Conservation (phyloP, 768 basidiomycete genomes). For the Lanmaoa rubissima region DNA sequence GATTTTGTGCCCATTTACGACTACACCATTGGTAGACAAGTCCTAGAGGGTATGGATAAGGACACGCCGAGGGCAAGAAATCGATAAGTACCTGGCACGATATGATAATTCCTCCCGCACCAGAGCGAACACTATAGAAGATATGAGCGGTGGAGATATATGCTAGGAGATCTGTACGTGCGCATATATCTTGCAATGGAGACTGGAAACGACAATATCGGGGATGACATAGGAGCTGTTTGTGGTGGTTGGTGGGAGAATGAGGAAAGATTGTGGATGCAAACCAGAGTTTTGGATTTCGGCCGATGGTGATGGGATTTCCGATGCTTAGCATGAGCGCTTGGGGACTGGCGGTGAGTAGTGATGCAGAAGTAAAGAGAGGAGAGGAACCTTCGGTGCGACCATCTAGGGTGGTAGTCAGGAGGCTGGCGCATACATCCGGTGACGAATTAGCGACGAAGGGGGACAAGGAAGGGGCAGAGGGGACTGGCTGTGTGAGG, state of each 20-base stretch:
- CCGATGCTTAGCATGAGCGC: conserved; percentile 60
- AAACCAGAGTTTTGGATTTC: conserved; percentile 69
- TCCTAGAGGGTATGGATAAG: conserved; percentile 46
- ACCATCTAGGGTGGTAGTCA: conserved; percentile 57
- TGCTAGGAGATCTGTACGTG: conserved; percentile 31
- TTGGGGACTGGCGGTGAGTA: conserved; percentile 26
- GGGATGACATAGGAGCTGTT: conserved; percentile 58
- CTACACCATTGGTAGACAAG: conserved; percentile 71
- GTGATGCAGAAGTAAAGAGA: neutral
- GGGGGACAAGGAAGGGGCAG: conserved; percentile 20
- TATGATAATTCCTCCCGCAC: conserved; percentile 68
- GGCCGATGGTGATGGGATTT: conserved; percentile 66
- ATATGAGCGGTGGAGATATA: neutral
- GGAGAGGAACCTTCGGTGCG: conserved; percentile 56
- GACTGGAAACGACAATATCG: conserved; percentile 60
- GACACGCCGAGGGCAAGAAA: neutral
- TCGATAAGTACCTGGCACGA: conserved; percentile 63
- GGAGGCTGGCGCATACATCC: conserved; percentile 70
- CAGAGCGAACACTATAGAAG: conserved; percentile 57
- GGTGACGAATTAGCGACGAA: conserved; percentile 7
- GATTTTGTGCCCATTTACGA: conserved; percentile 68
- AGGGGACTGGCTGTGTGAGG: conserved; percentile 32
- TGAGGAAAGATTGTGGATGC: neutral
- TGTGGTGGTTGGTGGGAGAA: neutral
- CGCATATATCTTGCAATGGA: conserved; percentile 83